Base-by-base conservation (phyloP, 2,329 filamentous ascomycete genomes). In the Ambrosiella xylebori region DNA sequence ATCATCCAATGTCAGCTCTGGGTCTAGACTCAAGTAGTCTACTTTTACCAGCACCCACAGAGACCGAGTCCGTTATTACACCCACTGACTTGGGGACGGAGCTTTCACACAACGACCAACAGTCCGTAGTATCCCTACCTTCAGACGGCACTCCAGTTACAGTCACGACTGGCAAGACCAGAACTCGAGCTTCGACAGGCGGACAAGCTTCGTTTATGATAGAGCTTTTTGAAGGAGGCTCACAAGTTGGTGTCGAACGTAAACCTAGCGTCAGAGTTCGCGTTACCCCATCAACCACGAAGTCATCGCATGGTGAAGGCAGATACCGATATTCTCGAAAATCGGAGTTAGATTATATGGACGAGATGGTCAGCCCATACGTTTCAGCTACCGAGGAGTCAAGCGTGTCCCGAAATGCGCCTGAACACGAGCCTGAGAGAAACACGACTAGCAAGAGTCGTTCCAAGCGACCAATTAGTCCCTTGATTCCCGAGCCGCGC, bases 131-230 rank as follows among this genome's bases (percentile, higher is more conserved):
- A 70, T 88, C 85, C 41, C 78, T 93, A 56, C 87, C 86, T 59
- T 86, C 89, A 66, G 87, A 93, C 80, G 88, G 87, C 68, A 91
- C 86, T 57, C 89, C 90, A 47, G 84, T 98, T 66, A 97, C 88
- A 61, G 94, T 98, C 69, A 83, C 85, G 67, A 95, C 91, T 50
- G 80, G 55, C 7, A 49, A 55, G 44, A 39, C 57, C 3, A 40
- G 55, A 13, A 38, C 58, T 13, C 40, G 54, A 44, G 19, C 35
- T 57, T 57, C 44, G 62, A 78, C 73, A 66, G 72, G 80, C 65
- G 95, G 88, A 51, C 89, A 95, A 73, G 95, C 90, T 41, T 94
- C 88, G 59, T 76, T 96, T 63, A 76, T 96, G 65, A 96, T 96
- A 66, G 90, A 96, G 72, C 95, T 95, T 71, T 96, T 94, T 66